These are phyloP conservation scores for Pestalotiopsis sp. DNA, from an alignment of 2,329 filamentous ascomycete species.

Conservation along the genomic window DNA sequence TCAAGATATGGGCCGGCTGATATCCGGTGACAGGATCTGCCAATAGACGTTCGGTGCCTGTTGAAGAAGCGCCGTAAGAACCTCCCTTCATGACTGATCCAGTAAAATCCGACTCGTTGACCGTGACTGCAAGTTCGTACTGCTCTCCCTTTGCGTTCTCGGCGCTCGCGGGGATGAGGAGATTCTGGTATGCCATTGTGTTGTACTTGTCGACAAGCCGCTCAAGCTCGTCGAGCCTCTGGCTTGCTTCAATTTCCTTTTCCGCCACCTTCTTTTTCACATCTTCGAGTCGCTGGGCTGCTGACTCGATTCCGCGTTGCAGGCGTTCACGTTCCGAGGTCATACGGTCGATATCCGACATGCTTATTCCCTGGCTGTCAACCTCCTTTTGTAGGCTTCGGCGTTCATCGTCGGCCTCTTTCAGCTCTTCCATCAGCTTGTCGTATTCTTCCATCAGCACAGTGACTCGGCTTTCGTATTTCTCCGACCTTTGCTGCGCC, in stretches of 20 bases:
- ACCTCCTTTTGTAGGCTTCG: slow-evolving; percentile 80
- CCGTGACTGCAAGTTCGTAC: slow-evolving; percentile 82
- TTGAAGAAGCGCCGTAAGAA: slow-evolving; percentile 37
- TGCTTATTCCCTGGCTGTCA: slow-evolving; percentile 91
- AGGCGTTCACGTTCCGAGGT: slow-evolving; percentile 91
- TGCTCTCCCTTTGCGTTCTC: slow-evolving; percentile 83
- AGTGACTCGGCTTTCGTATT: slow-evolving; percentile 79
- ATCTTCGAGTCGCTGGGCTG: slow-evolving; percentile 78
- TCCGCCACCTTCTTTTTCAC: slow-evolving; percentile 81
- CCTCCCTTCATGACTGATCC: slow-evolving; percentile 56
- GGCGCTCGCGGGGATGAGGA: slow-evolving; percentile 82
- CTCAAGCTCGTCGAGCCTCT: slow-evolving; percentile 90
- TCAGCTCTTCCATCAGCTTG: slow-evolving; percentile 74
- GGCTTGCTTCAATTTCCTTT: slow-evolving; percentile 84
- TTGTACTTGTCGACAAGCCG: slow-evolving; percentile 90
- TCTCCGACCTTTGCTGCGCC: slow-evolving; percentile 83
- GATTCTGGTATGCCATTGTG: slow-evolving; percentile 90
- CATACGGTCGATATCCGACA: slow-evolving; percentile 99
- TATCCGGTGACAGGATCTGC: slow-evolving; percentile 84
- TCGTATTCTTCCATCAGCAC: slow-evolving; percentile 86
- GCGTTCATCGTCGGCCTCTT: slow-evolving; percentile 82
- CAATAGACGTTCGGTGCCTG: slow-evolving; percentile 75
- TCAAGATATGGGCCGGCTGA: slow-evolving; percentile 84
- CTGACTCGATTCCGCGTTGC: slow-evolving; percentile 83
- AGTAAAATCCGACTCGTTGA: slow-evolving; percentile 80